Base-by-base conservation (phyloP, 306 rosid species). In the Hippophae tibetana region DNA sequence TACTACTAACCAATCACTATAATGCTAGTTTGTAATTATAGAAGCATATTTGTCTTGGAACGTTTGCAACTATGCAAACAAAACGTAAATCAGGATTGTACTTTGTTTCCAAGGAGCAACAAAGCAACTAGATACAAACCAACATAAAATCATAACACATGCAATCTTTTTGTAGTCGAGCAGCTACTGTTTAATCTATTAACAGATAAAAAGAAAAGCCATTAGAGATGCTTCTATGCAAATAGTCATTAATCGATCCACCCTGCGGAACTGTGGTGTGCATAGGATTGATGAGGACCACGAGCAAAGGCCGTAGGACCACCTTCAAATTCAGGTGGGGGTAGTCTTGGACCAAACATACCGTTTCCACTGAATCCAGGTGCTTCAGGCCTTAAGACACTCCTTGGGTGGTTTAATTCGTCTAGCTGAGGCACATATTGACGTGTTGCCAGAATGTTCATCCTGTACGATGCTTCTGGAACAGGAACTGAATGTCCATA, bases 401-500 rank as follows among this genome's bases (percentile, higher is more conserved):
- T 71, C 61, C 82, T 63, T 6, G 14, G 12, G 66, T 66, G 73
- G 79, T 81, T 88, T 43, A 76, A 27, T 60, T 79, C 87, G 57
- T 89, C 87, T 13, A 86, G 31, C 54, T 79, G 82, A 48, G 95
- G 87, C 6, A 74, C 80, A 68, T 86, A 86, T 47, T 81, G 86
- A 44, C 76, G 79, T 80, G 72, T 84, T 40, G 83, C 71, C 9
- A 95, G 76, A 8, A 68, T 64, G 59, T 52, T 66, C 56, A 14
- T 84, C 60, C 62, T 45, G 71, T 70, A 80, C 52, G 82, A 56
- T 10, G 72, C 41, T 52, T 70, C 74, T 5, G 73, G 23, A 9
- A 38, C 48, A 0, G 72, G 48, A 69, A 73, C 75, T 13, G 5
- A 44, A 46, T 31, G 66, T 14, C 69, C 57, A 65, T 80, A 79